Evolutionary conservation across 352 stramenopile species (phyloP).

Genomic region (Globisporangium paroecandrum): DNA sequence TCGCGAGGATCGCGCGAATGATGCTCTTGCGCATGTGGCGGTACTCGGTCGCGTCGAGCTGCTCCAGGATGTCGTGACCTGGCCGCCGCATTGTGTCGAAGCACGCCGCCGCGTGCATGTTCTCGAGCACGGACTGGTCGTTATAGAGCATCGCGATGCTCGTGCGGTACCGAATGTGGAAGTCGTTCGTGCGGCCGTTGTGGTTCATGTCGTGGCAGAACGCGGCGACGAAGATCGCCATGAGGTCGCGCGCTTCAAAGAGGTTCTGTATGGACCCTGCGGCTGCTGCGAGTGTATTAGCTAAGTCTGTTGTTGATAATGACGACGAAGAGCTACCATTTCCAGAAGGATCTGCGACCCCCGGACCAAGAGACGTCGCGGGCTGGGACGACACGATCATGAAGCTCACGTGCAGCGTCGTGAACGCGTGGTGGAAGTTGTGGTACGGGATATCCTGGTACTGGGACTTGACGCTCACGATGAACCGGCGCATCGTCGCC

Average conservation of each 20-base stretch:
- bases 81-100: slow-evolving; percentile 76
- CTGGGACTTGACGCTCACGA: slow-evolving; percentile 60
- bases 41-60: slow-evolving; percentile 34
- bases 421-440: slow-evolving; percentile 84
- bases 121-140: slow-evolving; percentile 86
- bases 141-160: slow-evolving; percentile 85
- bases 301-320: neutral
- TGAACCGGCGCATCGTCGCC: slow-evolving; percentile 61
- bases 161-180: slow-evolving; percentile 76
- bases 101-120: slow-evolving; percentile 80
- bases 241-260: slow-evolving; percentile 50
- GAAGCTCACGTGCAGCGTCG: slow-evolving; percentile 80
- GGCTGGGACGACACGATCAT: slow-evolving; percentile 57
- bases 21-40: slow-evolving; percentile 63
- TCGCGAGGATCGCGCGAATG: slow-evolving; percentile 78
- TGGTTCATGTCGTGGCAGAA: slow-evolving; percentile 90
- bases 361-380: neutral
- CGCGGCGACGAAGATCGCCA: slow-evolving; percentile 74
- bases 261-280: slow-evolving; percentile 18
- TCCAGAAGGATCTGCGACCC: neutral
- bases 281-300: neutral
- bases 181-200: slow-evolving; percentile 86
- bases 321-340: neutral
- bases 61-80: slow-evolving; percentile 65
- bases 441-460: slow-evolving; percentile 86